Evolutionary conservation across 495 filamentous ascomycete species (phyloP), one percentile per base, ranked within the genome.

Genomic region (Poronia punctata): DNA sequence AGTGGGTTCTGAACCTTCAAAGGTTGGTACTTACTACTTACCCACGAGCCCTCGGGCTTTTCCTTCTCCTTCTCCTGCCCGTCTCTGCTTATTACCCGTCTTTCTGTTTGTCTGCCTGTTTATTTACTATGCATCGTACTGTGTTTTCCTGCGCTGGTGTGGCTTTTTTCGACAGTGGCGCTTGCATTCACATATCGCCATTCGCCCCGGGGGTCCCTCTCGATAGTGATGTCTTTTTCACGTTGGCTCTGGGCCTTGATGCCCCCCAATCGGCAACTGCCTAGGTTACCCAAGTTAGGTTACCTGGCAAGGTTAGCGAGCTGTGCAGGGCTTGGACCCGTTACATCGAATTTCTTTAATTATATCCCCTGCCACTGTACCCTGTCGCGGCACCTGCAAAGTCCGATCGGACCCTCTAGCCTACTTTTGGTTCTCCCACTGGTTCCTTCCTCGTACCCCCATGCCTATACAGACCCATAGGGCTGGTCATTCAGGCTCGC

Each of bases 21-120:
- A 46, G 43, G 43, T 46, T 36, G 43, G 43, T 46, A 29, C 35
- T n/a, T n/a, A n/a, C n/a, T n/a, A n/a, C n/a, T n/a, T n/a, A n/a
- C n/a, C n/a, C n/a, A n/a, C n/a, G n/a, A 33, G 30, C 31, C 34
- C 34, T 18, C 30, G 26, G 35, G 33, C 34, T 26, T 43, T 25
- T 38, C 37, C 30, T 45, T 27, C 27, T 38, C 15, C n/a, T n/a
- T n/a, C n/a, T n/a, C n/a, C n/a, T n/a, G n/a, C n/a, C n/a, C n/a
- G n/a, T n/a, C n/a, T n/a, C n/a, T n/a, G n/a, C n/a, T n/a, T n/a
- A n/a, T n/a, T n/a, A n/a, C n/a, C n/a, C n/a, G n/a, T n/a, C n/a
- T n/a, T n/a, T n/a, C n/a, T 26, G 35, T 12, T 16, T 23, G 2
- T 28, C 18, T 28, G 14, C 23, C 24, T 37, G 7, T 31, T 20